Base-by-base conservation (phyloP, 192 early-diverging fungal genomes). In the Obelidium mucronatum region DNA sequence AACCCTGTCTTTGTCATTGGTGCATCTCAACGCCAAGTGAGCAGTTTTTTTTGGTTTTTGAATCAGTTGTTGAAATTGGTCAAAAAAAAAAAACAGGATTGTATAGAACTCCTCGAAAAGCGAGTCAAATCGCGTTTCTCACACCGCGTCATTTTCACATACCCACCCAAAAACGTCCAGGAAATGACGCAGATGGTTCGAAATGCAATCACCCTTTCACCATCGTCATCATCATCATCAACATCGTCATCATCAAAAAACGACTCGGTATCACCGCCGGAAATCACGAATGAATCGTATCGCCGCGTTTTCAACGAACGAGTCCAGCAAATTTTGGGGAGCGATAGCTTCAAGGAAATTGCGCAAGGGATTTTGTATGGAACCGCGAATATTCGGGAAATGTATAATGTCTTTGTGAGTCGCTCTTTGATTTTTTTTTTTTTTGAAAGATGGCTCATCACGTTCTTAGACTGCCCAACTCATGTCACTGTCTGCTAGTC, bases 41-140 rank as follows among this genome's bases (percentile, higher is more conserved):
- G 44, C 19, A 6, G 44, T 48, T 6, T 19, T 19, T 19, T n/a
- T 1, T 60, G 37, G 54, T 36, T 2, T 35, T 11, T 26, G 8
- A 13, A 42, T 24, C 19, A 42, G 30, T 26, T 26, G 31, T 30
- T 74, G 48, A 6, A 4, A 44, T 40, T 37, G 48, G 13, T 31
- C 5, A 48, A 48, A 48, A 48, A 15, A 19, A 6, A 48, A 6
- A n/a, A 19, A 19, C 36, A 67, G 92, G 94, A 97, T 76, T 89
- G 91, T 17, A 82, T 97, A 40, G 91, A 93, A 51, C 75, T 96
- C 36, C 75, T 99, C 36, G 96, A 98, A 80, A 97, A 98, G 73
- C 92, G 96, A 13, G 96, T 98, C 40, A 96, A 96, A 72, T 96
- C 95, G 30, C 88, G 96, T 35, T 98, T 97, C 82, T 96, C 94